A percentile compares a stretch with the other conserved stretches of the same genome.
phyloP scores from a whole-genome alignment of 371 early-diverging fungal species.

The Syncephalastrum contaminatum region DNA sequence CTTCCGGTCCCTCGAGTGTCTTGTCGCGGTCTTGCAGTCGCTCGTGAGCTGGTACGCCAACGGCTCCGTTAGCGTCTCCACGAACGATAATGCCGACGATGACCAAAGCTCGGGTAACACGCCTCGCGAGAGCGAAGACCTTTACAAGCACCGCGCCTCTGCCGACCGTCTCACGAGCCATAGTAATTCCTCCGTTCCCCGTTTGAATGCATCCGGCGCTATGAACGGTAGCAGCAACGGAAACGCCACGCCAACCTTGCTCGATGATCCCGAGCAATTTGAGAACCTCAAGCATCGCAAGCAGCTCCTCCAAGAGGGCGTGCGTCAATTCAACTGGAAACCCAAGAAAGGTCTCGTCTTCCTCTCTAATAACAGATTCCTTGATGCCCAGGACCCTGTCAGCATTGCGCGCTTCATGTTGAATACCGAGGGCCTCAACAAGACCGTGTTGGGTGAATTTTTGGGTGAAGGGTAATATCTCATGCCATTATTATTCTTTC shows the following conservation, averaged over 20 bases:
- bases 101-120: constrained; percentile 26
- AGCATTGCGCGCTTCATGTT: constrained; percentile 78
- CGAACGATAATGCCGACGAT: constrained; percentile 27
- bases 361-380: constrained; percentile 64
- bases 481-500: not conserved
- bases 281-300: constrained; percentile 80
- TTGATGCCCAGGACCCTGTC: constrained; percentile 52
- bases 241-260: constrained; percentile 30
- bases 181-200: constrained; percentile 35
- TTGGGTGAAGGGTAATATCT: constrained; percentile 80
- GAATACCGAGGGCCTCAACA: constrained; percentile 76
- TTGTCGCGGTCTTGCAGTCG: constrained; percentile 53
- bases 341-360: constrained; percentile 89
- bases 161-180: constrained; percentile 26
- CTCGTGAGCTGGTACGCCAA: constrained; percentile 55
- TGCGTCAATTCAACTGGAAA: constrained; percentile 84
- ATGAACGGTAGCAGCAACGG: constrained; percentile 25
- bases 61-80: constrained; percentile 45
- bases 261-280: constrained; percentile 75
- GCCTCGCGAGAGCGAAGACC: constrained; percentile 46
- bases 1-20: constrained; percentile 54
- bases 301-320: constrained; percentile 74
- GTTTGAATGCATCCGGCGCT: constrained; percentile 56
- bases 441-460: constrained; percentile 90
- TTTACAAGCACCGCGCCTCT: constrained; percentile 7